Percentiles rank a stretch among this genome's conserved stretches.
These are phyloP conservation scores for Kluyveromyces wickerhamii DNA, from an alignment of 805 yeast species.

Conservation along the genomic window DNA sequence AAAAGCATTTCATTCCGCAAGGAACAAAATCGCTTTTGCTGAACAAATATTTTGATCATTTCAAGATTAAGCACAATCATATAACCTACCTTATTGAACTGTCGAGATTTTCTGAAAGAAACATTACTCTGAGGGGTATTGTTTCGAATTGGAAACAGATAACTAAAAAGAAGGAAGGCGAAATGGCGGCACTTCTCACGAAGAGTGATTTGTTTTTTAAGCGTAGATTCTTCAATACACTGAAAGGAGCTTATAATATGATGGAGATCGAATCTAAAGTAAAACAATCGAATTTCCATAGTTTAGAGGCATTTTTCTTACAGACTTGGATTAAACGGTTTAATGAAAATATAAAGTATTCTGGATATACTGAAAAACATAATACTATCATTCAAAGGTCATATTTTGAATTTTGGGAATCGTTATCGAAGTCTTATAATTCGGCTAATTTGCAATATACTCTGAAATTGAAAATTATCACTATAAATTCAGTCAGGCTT, in stretches of 20 bases:
- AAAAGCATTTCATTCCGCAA: conserved; percentile 1
- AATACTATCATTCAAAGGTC: conserved; percentile 1
- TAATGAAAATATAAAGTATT: conserved; percentile 5
- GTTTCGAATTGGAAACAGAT: background rate
- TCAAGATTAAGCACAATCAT: background rate
- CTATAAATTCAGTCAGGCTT: background rate
- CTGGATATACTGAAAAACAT: background rate
- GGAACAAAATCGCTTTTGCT: conserved; percentile 1
- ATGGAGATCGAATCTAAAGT: background rate
- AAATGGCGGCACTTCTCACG: background rate
- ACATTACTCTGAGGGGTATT: background rate
- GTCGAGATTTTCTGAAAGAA: conserved; percentile 1
- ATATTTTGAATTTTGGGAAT: conserved; percentile 9
- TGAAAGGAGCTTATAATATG: background rate
- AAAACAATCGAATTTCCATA: conserved; percentile 1
- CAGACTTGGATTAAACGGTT: conserved; percentile 19
- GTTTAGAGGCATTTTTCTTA: conserved; percentile 11
- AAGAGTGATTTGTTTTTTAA: background rate
- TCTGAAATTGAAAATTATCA: background rate
- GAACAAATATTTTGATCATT: background rate
- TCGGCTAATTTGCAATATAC: conserved; percentile 3
- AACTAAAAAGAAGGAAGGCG: background rate
- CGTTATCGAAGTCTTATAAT: background rate
- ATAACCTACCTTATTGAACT: background rate
- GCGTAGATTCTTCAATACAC: background rate